phyloP scores from a whole-genome alignment of 495 filamentous ascomycete genomes.

The Podospora bellae-mahoneyi region DNA sequence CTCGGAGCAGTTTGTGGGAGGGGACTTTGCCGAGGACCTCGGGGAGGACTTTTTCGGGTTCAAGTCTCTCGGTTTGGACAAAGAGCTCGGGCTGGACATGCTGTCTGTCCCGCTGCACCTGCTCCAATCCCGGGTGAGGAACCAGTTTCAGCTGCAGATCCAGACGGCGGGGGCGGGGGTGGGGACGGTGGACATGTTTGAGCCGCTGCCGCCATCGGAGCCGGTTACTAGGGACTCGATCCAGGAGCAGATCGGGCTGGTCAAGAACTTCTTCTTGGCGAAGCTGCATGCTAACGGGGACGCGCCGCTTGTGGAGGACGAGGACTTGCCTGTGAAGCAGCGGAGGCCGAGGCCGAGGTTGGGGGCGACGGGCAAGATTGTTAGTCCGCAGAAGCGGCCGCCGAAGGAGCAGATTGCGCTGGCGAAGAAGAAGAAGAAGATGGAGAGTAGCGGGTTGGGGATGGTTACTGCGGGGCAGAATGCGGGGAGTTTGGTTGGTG shows the following conservation, averaged over 20 bases:
- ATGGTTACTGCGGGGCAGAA: conserved; percentile 35
- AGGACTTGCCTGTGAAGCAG: conserved; percentile 90
- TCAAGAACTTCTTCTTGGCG: conserved; percentile 82
- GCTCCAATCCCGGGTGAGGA: conserved; percentile 84
- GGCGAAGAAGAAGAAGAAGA: conserved; percentile 73
- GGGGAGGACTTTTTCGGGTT: conserved; percentile 99
- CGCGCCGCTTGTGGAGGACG: conserved; percentile 85
- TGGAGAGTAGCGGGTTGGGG: conserved; percentile 42
- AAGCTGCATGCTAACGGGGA: conserved; percentile 81
- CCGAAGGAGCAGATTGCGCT: conserved; percentile 68
- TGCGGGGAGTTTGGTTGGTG: background rate
- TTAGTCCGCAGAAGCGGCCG: conserved; percentile 82
- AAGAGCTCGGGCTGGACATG: conserved; percentile 78
- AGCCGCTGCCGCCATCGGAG: conserved; percentile 67
- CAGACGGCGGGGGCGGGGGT: conserved; percentile 49
- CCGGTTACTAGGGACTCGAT: conserved; percentile 79
- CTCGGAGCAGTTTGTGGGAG: conserved; percentile 93
- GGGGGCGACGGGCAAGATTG: conserved; percentile 92
- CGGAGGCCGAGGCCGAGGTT: conserved; percentile 87
- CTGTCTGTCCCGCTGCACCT: conserved; percentile 92
- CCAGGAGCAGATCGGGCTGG: conserved; percentile 73
- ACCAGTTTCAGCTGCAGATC: conserved; percentile 70
- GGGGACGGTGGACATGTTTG: conserved; percentile 57
- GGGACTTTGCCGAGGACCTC: conserved; percentile 95
- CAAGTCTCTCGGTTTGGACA: conserved; percentile 88